phyloP scores from a whole-genome alignment of 192 early-diverging fungal genomes.

The Podila verticillata region DNA sequence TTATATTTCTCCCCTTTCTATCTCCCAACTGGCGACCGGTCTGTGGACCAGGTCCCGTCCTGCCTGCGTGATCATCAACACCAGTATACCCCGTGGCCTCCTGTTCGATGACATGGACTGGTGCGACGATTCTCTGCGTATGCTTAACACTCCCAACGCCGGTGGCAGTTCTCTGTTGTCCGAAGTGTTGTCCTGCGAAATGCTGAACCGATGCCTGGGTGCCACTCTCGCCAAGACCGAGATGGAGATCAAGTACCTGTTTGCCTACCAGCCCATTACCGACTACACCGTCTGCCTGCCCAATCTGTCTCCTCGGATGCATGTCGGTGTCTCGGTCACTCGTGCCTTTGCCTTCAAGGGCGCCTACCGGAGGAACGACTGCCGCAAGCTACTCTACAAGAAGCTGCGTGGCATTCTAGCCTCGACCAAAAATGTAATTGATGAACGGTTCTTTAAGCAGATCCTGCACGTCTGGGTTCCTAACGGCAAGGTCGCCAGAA shows the following conservation, averaged over 20 bases:
- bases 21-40: constrained; percentile 22
- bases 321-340: constrained; percentile 60
- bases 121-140: constrained; percentile 33
- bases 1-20: constrained; percentile 33
- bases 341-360: constrained; percentile 56
- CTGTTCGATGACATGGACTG: constrained; percentile 51
- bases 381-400: constrained; percentile 50
- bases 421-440: constrained; percentile 50
- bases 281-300: constrained; percentile 56
- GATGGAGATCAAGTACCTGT: constrained; percentile 58
- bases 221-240: constrained; percentile 58
- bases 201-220: constrained; percentile 55
- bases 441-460: constrained; percentile 54
- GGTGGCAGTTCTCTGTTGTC: constrained; percentile 57
- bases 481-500: constrained; percentile 50
- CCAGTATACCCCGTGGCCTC: constrained; percentile 22
- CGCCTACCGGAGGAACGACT: constrained; percentile 46
- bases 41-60: constrained; percentile 32
- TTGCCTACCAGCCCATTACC: constrained; percentile 56
- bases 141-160: constrained; percentile 57
- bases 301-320: constrained; percentile 25
- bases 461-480: constrained; percentile 64
- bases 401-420: constrained; percentile 54
- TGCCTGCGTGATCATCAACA: constrained; percentile 47
- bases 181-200: constrained; percentile 59